Evolutionary conservation across 2,329 filamentous ascomycete genomes (phyloP).

Genomic region (Cladosporium sp.): DNA sequence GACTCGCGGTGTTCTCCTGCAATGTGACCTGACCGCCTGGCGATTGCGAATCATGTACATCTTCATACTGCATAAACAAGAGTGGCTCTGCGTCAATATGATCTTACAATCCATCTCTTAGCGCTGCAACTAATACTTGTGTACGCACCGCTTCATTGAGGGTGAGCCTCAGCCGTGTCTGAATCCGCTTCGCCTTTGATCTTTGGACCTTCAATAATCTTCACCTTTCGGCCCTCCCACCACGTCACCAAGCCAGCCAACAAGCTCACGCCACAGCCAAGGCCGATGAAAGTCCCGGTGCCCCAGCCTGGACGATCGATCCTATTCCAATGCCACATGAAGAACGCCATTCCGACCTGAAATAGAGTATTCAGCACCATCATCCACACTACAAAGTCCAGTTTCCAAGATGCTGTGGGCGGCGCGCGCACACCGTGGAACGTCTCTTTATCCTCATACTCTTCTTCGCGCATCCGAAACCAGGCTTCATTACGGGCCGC

Average conservation of each 20-base stretch:
- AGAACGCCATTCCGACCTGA: constrained; percentile 64
- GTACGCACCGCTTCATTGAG: not conserved
- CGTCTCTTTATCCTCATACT: not conserved
- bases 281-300: constrained; percentile 11
- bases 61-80: too few species aligned
- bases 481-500: constrained; percentile 10
- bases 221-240: constrained; percentile 14
- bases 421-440: constrained; percentile 58
- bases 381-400: constrained; percentile 71
- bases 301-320: constrained; percentile 14
- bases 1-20: too few species aligned
- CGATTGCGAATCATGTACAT: too few species aligned
- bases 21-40: too few species aligned
- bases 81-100: too few species aligned
- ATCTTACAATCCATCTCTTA: too few species aligned
- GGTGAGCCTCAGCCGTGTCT: not conserved
- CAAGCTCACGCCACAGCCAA: constrained; percentile 11
- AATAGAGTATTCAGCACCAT: constrained; percentile 73
- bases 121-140: too few species aligned
- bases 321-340: constrained; percentile 62
- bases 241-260: constrained; percentile 11
- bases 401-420: constrained; percentile 63
- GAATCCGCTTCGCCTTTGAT: not conserved
- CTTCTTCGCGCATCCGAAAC: constrained; percentile 39
- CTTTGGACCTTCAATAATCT: constrained; percentile 12